A percentile compares a stretch with the other conserved stretches of the same genome.
phyloP scores from a whole-genome alignment of 345 rosid genomes.

The Lagerstroemia speciosa region DNA sequence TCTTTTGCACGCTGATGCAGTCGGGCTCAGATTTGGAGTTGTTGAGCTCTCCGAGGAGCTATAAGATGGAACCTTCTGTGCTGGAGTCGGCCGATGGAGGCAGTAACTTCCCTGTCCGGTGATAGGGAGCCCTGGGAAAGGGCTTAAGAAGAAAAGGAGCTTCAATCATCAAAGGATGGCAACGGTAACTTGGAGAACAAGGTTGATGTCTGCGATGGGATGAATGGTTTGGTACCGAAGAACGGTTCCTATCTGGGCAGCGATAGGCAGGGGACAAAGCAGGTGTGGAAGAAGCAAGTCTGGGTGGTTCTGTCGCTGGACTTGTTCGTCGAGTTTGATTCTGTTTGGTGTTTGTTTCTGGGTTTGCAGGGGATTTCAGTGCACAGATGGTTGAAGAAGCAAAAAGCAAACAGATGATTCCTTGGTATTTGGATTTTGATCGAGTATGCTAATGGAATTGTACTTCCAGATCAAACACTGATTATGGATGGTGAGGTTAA shows the following conservation, averaged over 20 bases:
- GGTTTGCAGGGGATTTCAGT: slow-evolving; percentile 84
- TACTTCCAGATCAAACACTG: neutral
- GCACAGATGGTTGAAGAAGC: slow-evolving; percentile 51
- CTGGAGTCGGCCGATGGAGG: slow-evolving; percentile 37
- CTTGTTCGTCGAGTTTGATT: slow-evolving; percentile 56
- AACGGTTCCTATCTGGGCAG: slow-evolving; percentile 18
- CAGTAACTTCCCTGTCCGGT: slow-evolving; percentile 27
- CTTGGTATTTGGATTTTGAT: too few species aligned
- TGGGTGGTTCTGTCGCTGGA: slow-evolving; percentile 79
- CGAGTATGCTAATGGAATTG: neutral
- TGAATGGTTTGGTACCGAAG: slow-evolving; percentile 22
- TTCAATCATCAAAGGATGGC: too few species aligned
- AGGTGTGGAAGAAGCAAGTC: slow-evolving; percentile 89
- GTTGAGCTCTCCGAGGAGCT: slow-evolving; percentile 22
- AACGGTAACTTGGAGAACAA: slow-evolving; percentile 35
- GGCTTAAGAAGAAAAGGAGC: slow-evolving; percentile 73
- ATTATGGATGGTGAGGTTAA: too few species aligned
- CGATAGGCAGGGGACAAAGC: slow-evolving; percentile 68
- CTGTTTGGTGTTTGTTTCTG: slow-evolving; percentile 82
- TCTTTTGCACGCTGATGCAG: slow-evolving; percentile 40
- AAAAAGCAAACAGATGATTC: neutral
- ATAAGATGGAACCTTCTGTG: slow-evolving; percentile 26
- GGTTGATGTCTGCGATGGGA: slow-evolving; percentile 33
- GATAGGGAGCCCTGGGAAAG: slow-evolving; percentile 38
- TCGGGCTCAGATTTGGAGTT: slow-evolving; percentile 33